Base-by-base conservation (phyloP, 1,139 yeast species). In the Blastobotrys raffinosifermentans region DNA sequence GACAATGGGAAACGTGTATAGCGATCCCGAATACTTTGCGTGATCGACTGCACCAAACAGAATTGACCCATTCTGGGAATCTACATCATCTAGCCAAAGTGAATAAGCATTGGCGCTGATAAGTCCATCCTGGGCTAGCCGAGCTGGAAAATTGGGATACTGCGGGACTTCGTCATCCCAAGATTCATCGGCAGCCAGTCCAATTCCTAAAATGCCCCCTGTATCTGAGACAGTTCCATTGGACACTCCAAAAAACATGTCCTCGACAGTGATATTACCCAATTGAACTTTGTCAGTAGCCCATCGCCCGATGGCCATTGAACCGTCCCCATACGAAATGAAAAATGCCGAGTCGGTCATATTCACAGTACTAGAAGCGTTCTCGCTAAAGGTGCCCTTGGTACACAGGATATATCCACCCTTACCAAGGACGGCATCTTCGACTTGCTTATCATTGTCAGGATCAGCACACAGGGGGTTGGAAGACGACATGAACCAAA, bases 241-340 rank as follows among this genome's bases (percentile, higher is more conserved):
- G 20, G 70, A 77, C 21, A 72, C 56, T 1, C 74, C 77, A 52
- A 29, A 29, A 4, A 69, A 61, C 31, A 70, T 58, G 41, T 60
- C 53, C 4, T 54, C 35, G 15, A 74, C 55, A 6, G 59, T 58
- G 19, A 55, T 47, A 40, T 56, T 53, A 17, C 67, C 69, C 23
- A 73, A 44, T 3, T 38, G 35, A 3, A 73, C 62, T 26, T 55
- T 54, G 47, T 73, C 79, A 35, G 57, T 49, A 5, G 72, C 76
- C 72, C 75, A 72, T 34, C 59, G 43, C 9, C 80, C 80, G 29
- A 43, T 32, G 7, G 51, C 50, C 23, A 47, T 43, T 3, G 83
- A 67, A 4, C 58, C 54, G 55, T 82, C 93, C 19, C 79, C 87
- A 50, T 83, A 83, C 18, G 60, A 41, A 48, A 80, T 80, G 34